Evolutionary conservation across 2,329 filamentous ascomycete genomes (phyloP).

Genomic region (Penicillium decumbens): DNA sequence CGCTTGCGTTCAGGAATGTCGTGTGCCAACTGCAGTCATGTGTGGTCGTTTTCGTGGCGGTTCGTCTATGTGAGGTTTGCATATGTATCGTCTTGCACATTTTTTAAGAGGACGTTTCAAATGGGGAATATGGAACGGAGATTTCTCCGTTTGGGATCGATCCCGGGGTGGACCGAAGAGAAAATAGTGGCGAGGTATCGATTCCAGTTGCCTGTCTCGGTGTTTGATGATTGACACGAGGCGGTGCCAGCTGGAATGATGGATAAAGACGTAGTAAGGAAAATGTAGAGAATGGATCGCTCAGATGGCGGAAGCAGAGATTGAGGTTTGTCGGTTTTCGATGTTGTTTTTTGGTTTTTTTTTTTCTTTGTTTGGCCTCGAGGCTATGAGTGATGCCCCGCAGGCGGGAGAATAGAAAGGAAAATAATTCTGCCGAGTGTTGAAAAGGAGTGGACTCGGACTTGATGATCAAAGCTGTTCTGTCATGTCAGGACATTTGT

Average conservation of each 20-base stretch:
- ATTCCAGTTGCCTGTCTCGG: conserved; percentile 1
- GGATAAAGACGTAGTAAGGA: conserved; percentile 2
- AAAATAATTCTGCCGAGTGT: not conserved
- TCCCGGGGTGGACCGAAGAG: conserved; percentile 14
- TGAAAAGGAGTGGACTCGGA: not conserved
- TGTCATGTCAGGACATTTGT: not conserved
- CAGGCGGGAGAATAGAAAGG: not conserved
- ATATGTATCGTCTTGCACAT: conserved; percentile 23
- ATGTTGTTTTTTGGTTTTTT: not conserved
- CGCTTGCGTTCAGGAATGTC: conserved; percentile 21
- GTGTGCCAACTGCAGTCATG: conserved; percentile 12
- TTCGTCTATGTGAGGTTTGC: conserved; percentile 24
- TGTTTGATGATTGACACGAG: not conserved
- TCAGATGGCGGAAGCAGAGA: conserved; percentile 1
- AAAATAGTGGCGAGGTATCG: conserved; percentile 6
- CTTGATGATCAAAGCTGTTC: not conserved
- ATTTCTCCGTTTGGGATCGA: not conserved
- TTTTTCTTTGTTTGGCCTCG: not conserved
- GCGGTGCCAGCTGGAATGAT: not conserved
- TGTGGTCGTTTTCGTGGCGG: conserved; percentile 25
- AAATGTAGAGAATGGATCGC: conserved; percentile 19
- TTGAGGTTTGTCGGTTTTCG: not conserved
- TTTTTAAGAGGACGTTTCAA: conserved; percentile 13
- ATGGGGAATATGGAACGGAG: not conserved
- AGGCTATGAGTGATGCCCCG: no score